Conservation (phyloP, 257 asterid species). For the Penstemon newberryi region DNA sequence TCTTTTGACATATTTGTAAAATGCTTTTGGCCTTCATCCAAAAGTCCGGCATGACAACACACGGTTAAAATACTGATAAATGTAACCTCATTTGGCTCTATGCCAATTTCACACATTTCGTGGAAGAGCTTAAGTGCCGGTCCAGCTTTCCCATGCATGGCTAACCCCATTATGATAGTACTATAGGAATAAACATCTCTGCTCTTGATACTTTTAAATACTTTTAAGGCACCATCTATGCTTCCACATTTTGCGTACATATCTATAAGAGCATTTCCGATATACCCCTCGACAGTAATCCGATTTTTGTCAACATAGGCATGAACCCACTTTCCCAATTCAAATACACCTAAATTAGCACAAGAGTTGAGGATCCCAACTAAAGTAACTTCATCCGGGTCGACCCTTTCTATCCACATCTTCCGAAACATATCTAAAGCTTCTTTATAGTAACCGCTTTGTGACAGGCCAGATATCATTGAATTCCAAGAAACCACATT, state of each 20-base stretch:
- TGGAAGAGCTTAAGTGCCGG: conserved; percentile 45
- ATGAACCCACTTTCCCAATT: conserved; percentile 48
- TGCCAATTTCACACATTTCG: conserved; percentile 37
- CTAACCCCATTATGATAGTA: conserved; percentile 43
- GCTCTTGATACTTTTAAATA: too few species aligned
- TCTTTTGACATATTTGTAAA: conserved; percentile 33
- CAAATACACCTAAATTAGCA: conserved; percentile 47
- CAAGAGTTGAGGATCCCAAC: conserved; percentile 60
- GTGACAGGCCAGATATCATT: conserved; percentile 42
- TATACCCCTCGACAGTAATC: too few species aligned
- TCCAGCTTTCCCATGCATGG: conserved; percentile 45
- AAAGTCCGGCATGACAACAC: conserved; percentile 54
- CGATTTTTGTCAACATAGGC: background rate
- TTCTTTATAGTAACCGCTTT: conserved; percentile 32
- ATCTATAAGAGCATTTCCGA: too few species aligned
- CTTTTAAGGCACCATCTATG: too few species aligned
- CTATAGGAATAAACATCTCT: conserved; percentile 44
- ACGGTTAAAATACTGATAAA: conserved; percentile 50
- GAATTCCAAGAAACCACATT: conserved; percentile 17
- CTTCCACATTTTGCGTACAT: too few species aligned
- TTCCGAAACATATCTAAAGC: conserved; percentile 33
- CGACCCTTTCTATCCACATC: conserved; percentile 26
- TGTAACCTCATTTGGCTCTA: conserved; percentile 45
- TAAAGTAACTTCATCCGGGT: background rate
- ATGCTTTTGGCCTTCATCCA: conserved; percentile 44